These are phyloP conservation scores for Linnemannia exigua DNA, from an alignment of 192 early-diverging fungal species.

Conservation along the genomic window DNA sequence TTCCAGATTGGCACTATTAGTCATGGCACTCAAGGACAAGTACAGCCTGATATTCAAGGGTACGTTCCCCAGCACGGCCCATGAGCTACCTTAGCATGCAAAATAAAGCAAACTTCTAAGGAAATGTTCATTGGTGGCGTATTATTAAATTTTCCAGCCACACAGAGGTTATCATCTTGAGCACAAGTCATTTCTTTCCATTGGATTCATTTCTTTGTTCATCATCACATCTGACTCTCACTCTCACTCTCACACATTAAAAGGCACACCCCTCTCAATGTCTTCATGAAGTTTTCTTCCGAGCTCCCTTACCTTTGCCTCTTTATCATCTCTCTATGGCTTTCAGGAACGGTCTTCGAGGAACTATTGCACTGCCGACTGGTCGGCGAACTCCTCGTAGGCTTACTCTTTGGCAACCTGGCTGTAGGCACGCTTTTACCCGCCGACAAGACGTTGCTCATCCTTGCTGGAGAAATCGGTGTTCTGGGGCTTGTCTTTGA, in stretches of 20 bases:
- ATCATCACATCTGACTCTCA: background rate
- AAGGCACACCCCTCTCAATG: background rate
- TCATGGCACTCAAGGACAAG: conserved; percentile 20
- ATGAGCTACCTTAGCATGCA: background rate
- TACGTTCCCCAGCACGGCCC: background rate
- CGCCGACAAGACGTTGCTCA: conserved; percentile 23
- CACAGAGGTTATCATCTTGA: background rate
- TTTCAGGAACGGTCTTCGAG: conserved; percentile 38
- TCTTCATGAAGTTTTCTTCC: conserved; percentile 11
- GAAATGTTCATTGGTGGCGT: background rate
- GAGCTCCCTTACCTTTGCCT: conserved; percentile 31
- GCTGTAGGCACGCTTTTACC: conserved; percentile 17
- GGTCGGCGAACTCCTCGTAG: conserved; percentile 42
- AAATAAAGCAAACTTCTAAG: background rate
- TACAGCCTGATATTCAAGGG: background rate
- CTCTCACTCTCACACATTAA: background rate
- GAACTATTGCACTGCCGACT: conserved; percentile 31
- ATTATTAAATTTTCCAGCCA: background rate
- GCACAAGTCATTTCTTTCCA: background rate
- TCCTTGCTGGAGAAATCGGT: conserved; percentile 38
- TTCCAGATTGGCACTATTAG: conserved; percentile 8
- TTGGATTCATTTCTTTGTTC: background rate
- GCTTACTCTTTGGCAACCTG: conserved; percentile 43
- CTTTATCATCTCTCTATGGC: conserved; percentile 34
- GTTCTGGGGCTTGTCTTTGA: conserved; percentile 46